Conservation (phyloP, 331 rosid species). For the Quercus tomentella region DNA sequence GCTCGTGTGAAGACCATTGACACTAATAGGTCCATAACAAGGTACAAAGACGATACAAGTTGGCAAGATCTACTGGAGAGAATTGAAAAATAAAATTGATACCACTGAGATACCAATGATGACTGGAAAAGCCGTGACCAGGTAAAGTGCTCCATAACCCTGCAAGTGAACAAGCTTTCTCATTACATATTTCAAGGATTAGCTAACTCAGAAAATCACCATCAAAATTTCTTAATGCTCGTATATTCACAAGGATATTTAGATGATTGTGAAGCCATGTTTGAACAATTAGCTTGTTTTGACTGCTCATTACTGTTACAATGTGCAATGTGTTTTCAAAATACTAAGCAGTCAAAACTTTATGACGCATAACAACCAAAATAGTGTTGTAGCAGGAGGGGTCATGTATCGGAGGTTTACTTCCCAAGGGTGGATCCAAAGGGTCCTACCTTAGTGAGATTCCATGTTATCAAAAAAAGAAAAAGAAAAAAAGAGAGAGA, state of each 20-base stretch:
- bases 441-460: too few relatives aligned
- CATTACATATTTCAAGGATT: slow-evolving; percentile 17
- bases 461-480: too few relatives aligned
- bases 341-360: not conserved
- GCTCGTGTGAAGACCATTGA: slow-evolving; percentile 13
- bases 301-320: not conserved
- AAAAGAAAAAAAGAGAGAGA: accelerated
- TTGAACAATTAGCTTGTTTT: not conserved
- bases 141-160: slow-evolving; percentile 95
- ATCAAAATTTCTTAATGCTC: not conserved
- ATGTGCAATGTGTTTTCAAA: not conserved
- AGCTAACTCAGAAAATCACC: not conserved
- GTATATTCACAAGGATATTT: not conserved
- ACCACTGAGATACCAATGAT: slow-evolving; percentile 93
- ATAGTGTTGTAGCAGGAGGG: not conserved
- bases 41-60: slow-evolving; percentile 28
- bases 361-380: not conserved
- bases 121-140: slow-evolving; percentile 88
- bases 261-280: not conserved
- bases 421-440: too few relatives aligned
- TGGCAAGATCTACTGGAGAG: slow-evolving; percentile 62
- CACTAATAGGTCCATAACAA: slow-evolving; percentile 7
- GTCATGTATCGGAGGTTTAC: too few relatives aligned
- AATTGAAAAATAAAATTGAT: slow-evolving; percentile 75
- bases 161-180: slow-evolving; percentile 43